Base-by-base conservation (phyloP, 176 grass and related monocot species). In the Tillandsia leiboldiana region DNA sequence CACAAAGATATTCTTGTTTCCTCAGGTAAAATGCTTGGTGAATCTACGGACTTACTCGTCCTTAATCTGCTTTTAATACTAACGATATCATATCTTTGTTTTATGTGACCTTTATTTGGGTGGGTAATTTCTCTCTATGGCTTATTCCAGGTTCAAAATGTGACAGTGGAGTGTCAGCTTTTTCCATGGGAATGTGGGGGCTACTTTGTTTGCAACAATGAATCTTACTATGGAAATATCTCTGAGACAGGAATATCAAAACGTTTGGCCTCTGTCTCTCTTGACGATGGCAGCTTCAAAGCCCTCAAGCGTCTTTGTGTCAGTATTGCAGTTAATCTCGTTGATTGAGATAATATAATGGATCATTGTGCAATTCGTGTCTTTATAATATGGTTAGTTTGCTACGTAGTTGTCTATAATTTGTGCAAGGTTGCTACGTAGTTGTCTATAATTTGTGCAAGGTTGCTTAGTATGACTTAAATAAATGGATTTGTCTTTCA, bases 181-280 rank as follows among this genome's bases (percentile, higher is more conserved):
- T 77, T 85, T 74, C 47, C 88, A 2, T 87, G 79, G 88, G 82
- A 91, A 65, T 91, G 88, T 58, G 79, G 75, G 0, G 88, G 88
- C 27, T 91, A 82, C 73, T 87, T 85, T 26, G 53, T 91, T 54
- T 87, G 77, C 66, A 18, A 68, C 27, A 74, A 59, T 70, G 74
- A 80, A 26, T 79, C 33, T 51, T 75, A 65, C 27, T 91, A 82
- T 9, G 79, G 85, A 18, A 27, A 47, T 24, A 70, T 71, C 69
- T 79, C 72, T 9, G 81, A 87, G 79, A 75, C 2, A 2, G 84
- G 74, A 64, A 91, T 91, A 74, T 87, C 56, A 1, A 74, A 73
- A 2, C 83, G 62, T 63, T 81, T 91, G 68, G 66, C 69, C 11
- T 80, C 81, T 0, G 65, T 71, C 3, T 82, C 88, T 0, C 47